Conservation (phyloP, 257 asterid species). For the Lithospermum erythrorhizon region DNA sequence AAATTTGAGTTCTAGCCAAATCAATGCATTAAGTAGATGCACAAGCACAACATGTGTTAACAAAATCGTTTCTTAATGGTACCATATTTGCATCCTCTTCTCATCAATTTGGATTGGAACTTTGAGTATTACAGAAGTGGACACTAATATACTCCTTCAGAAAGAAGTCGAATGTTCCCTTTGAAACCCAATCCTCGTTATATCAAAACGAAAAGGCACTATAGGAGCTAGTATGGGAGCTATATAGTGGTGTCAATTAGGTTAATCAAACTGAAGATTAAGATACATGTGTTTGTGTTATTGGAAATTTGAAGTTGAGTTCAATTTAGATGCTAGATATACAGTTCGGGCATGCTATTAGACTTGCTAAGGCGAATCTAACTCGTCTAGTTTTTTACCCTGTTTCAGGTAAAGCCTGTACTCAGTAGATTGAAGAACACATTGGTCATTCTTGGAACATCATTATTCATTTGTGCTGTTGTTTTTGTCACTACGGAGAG, state of each 20-base stretch:
- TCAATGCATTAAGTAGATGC: background rate
- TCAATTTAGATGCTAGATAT: background rate
- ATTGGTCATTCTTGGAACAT: slow-evolving; percentile 59
- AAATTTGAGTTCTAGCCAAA: no score
- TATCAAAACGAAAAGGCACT: background rate
- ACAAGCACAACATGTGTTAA: background rate
- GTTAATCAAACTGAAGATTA: no score
- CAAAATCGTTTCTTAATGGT: background rate
- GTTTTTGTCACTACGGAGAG: slow-evolving; percentile 32
- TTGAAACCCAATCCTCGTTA: background rate
- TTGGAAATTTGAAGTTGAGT: background rate
- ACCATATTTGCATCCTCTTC: background rate
- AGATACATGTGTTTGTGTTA: no score
- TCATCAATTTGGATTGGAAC: background rate
- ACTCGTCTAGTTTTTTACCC: background rate
- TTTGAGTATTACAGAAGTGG: background rate
- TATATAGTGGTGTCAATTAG: background rate
- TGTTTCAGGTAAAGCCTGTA: slow-evolving; percentile 73
- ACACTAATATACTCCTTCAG: no score
- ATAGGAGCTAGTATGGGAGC: background rate
- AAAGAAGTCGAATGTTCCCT: background rate
- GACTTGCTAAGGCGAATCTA: background rate
- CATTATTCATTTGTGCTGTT: slow-evolving; percentile 38
- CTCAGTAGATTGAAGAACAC: slow-evolving; percentile 65
- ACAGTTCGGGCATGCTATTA: no score